These are phyloP conservation scores for Fusarium falciforme DNA, from an alignment of 2,329 filamentous ascomycete genomes.

Conservation along the genomic window DNA sequence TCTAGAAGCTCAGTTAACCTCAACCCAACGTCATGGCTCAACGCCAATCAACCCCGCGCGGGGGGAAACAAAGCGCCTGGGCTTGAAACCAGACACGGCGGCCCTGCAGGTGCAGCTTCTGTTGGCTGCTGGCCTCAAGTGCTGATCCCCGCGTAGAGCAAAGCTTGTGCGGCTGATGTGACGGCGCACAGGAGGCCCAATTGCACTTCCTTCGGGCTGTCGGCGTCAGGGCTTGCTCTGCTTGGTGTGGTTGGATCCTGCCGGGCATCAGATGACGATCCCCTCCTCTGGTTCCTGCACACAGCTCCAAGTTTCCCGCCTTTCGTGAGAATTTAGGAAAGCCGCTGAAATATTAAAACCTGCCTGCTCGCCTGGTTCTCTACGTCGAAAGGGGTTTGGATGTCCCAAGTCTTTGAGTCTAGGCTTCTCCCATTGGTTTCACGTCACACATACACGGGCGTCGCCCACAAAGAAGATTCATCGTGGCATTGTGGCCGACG, in stretches of 20 bases:
- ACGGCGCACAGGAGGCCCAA: conserved; percentile 1
- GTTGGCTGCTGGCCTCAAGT: background rate
- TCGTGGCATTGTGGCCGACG: conserved; percentile 30
- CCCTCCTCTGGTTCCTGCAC: conserved; percentile 31
- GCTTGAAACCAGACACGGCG: background rate
- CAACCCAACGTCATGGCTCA: conserved; percentile 46
- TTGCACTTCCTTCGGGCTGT: conserved; percentile 15
- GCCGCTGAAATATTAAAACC: conserved; percentile 3
- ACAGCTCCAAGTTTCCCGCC: background rate
- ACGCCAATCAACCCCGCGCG: conserved; percentile 19
- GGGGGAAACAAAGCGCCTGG: background rate
- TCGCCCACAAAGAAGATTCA: background rate
- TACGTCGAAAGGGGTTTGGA: background rate
- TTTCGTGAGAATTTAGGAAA: background rate
- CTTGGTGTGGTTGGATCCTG: conserved; percentile 23
- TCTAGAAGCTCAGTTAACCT: conserved; percentile 14
- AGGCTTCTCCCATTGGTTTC: conserved; percentile 13
- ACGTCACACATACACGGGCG: conserved; percentile 33
- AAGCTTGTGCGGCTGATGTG: background rate
- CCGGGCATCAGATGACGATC: conserved; percentile 43
- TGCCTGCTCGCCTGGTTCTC: background rate
- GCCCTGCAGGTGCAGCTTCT: background rate
- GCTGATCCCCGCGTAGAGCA: background rate
- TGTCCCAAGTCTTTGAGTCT: conserved; percentile 1
- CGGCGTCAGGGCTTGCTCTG: background rate